These are phyloP conservation scores for Lichtheimia ramosa DNA, from an alignment of 371 early-diverging fungal species.

Conservation along the genomic window DNA sequence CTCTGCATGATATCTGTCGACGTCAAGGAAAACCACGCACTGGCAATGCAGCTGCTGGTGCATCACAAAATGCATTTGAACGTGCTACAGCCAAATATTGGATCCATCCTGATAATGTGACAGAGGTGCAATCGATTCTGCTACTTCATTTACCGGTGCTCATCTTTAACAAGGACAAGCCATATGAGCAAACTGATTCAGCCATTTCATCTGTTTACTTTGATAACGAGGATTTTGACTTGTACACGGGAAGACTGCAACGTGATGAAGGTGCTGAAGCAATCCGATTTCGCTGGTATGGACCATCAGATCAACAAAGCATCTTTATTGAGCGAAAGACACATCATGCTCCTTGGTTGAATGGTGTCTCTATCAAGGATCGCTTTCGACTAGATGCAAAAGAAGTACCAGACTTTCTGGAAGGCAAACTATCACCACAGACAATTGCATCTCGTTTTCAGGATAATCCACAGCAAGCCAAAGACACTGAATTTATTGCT, in stretches of 20 bases:
- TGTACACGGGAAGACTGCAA: constrained; percentile 91
- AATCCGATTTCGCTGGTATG: constrained; percentile 94
- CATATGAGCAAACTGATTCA: constrained; percentile 51
- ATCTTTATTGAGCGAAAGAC: constrained; percentile 99
- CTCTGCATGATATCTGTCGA: constrained; percentile 43
- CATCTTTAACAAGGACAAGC: constrained; percentile 70
- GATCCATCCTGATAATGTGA: constrained; percentile 98
- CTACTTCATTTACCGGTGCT: constrained; percentile 95
- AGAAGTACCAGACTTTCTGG: constrained; percentile 46
- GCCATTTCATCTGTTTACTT: constrained; percentile 92
- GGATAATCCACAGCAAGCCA: constrained; percentile 28
- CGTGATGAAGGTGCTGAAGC: constrained; percentile 94
- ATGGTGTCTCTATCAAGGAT: constrained; percentile 82
- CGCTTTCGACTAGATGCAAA: constrained; percentile 53
- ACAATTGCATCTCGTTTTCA: constrained; percentile 39
- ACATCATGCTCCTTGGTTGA: constrained; percentile 96
- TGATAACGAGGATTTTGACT: constrained; percentile 91
- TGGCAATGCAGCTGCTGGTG: constrained; percentile 53
- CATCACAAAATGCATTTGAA: constrained; percentile 79
- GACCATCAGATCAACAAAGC: constrained; percentile 52
- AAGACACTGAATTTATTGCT: constrained; percentile 72
- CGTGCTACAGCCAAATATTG: constrained; percentile 95
- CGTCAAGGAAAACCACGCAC: constrained; percentile 34
- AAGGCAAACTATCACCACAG: constrained; percentile 86
- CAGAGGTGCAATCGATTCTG: constrained; percentile 92